These are phyloP conservation scores for Fistulinella prunicolor DNA, from an alignment of 768 basidiomycete genomes.

Conservation along the genomic window DNA sequence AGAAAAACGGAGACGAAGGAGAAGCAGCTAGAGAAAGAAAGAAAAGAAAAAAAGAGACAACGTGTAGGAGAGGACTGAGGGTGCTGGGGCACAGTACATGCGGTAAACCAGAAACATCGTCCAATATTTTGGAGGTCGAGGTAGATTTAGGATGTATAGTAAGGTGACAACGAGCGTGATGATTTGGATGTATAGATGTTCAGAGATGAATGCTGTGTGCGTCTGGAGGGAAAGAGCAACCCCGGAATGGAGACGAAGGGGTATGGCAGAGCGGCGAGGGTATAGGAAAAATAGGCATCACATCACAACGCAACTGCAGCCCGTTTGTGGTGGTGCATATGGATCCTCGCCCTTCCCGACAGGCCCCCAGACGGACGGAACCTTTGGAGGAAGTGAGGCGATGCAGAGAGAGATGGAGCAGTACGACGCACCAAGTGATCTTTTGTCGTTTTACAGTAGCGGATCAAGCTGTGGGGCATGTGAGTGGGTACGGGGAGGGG, in stretches of 20 bases:
- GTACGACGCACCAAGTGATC: conserved; percentile 73
- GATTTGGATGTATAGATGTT: conserved; percentile 20
- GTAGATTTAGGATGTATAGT: conserved; percentile 23
- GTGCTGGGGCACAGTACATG: conserved; percentile 22
- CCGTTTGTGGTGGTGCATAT: conserved; percentile 77
- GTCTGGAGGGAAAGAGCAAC: conserved; percentile 3
- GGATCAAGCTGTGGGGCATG: conserved; percentile 64
- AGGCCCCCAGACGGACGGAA: conserved; percentile 94
- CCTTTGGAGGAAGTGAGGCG: conserved; percentile 39
- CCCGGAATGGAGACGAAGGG: conserved; percentile 16
- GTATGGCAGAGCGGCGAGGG: conserved; percentile 33
- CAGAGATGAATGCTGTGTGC: conserved; percentile 17
- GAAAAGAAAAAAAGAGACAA: conserved; percentile 1
- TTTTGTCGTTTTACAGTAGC: conserved; percentile 91
- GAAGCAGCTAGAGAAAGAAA: not conserved
- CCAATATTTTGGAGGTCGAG: conserved; percentile 24
- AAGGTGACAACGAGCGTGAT: conserved; percentile 29
- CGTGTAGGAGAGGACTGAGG: conserved; percentile 6
- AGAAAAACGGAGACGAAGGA: conserved; percentile 7
- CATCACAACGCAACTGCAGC: conserved; percentile 73
- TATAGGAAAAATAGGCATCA: conserved; percentile 40
- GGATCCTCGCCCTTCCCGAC: conserved; percentile 89
- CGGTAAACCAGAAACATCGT: conserved; percentile 26
- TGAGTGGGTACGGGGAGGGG: not conserved
- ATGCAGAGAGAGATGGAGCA: not conserved